These are phyloP conservation scores for Thraustochytrium striatum DNA, from an alignment of 352 stramenopile genomes.

Conservation along the genomic window DNA sequence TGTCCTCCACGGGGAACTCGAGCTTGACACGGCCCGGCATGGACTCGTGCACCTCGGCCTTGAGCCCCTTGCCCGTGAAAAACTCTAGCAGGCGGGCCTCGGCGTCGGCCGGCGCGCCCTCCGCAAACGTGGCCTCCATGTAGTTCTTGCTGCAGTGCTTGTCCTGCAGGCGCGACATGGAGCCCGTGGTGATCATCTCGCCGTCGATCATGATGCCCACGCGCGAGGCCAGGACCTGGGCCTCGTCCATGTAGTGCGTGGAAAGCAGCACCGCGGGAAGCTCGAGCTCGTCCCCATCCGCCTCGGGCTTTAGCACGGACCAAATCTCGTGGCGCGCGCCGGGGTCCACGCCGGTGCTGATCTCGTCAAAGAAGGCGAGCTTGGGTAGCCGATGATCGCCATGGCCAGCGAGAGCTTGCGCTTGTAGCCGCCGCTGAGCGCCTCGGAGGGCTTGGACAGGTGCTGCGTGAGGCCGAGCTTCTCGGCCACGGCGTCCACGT, in stretches of 20 bases:
- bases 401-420: conserved; percentile 78
- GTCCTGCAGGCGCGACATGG: conserved; percentile 53
- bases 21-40: conserved; percentile 21
- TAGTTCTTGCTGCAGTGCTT: conserved; percentile 46
- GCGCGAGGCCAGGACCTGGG: conserved; percentile 65
- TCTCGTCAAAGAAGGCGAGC: conserved; percentile 81
- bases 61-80: background rate
- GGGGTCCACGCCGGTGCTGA: conserved; percentile 76
- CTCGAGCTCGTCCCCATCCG: background rate
- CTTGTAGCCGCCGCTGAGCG: conserved; percentile 71
- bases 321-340: conserved; percentile 78
- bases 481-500: conserved; percentile 61
- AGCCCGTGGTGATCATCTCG: conserved; percentile 47
- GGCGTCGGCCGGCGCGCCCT: background rate
- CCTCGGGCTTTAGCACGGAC: conserved; percentile 69
- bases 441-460: background rate
- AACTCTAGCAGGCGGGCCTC: background rate
- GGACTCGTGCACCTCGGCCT: background rate
- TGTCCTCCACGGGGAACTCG: conserved; percentile 3
- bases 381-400: conserved; percentile 67
- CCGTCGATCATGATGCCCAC: conserved; percentile 65
- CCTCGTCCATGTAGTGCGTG: conserved; percentile 90
- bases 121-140: conserved; percentile 11
- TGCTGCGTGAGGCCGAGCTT: conserved; percentile 63
- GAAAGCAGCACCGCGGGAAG: conserved; percentile 78